Percentiles rank a stretch among this genome's conserved stretches.
Conservation (phyloP, 768 basidiomycete genomes). For the Coprinopsis sp. region DNA sequence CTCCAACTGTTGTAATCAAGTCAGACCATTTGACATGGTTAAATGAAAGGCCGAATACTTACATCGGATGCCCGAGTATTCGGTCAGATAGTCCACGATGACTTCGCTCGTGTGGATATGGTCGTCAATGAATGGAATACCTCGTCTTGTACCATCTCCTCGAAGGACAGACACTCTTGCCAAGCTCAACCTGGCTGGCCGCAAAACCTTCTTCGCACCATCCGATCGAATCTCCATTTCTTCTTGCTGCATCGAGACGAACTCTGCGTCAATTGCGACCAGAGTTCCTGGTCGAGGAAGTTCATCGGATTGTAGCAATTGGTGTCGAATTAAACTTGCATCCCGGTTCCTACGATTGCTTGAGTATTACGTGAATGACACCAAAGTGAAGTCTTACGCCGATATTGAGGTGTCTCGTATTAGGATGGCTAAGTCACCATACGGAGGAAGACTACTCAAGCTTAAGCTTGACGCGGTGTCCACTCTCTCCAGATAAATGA, state of each 20-base stretch:
- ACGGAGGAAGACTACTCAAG: slow-evolving; percentile 56
- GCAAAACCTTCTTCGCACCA: slow-evolving; percentile 86
- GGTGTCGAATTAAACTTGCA: slow-evolving; percentile 67
- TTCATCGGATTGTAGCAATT: slow-evolving; percentile 66
- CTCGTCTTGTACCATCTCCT: slow-evolving; percentile 75
- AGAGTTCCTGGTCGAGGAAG: slow-evolving; percentile 81
- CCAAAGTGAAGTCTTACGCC: slow-evolving; percentile 41
- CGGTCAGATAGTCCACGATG: slow-evolving; percentile 95
- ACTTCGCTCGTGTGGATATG: slow-evolving; percentile 95
- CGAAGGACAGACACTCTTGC: slow-evolving; percentile 93
- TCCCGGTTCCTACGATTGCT: slow-evolving; percentile 64
- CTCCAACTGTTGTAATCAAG: slow-evolving; percentile 58
- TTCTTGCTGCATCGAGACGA: slow-evolving; percentile 97
- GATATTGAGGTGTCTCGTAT: slow-evolving; percentile 88
- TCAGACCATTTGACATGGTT: not conserved
- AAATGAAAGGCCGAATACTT: slow-evolving; percentile 21
- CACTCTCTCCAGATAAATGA: slow-evolving; percentile 83
- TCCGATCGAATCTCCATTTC: slow-evolving; percentile 95
- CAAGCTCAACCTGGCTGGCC: slow-evolving; percentile 86
- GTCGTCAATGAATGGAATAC: slow-evolving; percentile 94
- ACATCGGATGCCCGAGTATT: slow-evolving; percentile 96
- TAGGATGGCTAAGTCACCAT: slow-evolving; percentile 70
- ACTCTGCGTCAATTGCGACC: slow-evolving; percentile 96
- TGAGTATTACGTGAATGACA: not conserved
- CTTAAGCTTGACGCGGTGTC: slow-evolving; percentile 59